Conservation (phyloP, 1,284 basidiomycete species). For the Cutaneotrichosporon sp. region DNA sequence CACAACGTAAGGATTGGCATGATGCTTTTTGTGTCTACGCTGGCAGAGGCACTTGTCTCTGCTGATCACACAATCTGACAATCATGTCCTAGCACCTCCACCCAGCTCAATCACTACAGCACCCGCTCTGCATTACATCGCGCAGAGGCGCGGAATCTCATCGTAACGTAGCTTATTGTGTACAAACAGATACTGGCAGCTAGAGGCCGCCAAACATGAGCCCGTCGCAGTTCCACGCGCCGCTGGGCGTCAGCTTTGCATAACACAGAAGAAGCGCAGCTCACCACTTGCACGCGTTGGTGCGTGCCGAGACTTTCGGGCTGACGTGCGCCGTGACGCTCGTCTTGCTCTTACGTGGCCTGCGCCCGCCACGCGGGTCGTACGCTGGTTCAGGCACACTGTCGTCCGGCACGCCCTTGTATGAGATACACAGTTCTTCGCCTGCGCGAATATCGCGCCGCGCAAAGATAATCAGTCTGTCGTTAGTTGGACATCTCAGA, state of each 20-base stretch:
- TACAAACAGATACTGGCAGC: too few species aligned
- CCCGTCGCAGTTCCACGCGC: not conserved
- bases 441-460: constrained; percentile 57
- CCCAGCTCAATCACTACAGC: too few species aligned
- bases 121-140: too few species aligned
- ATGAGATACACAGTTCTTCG: constrained; percentile 78
- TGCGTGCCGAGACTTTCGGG: constrained; percentile 2
- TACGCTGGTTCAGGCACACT: constrained; percentile 8
- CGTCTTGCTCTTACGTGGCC: constrained; percentile 13
- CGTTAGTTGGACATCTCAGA: not conserved
- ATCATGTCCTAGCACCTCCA: too few species aligned
- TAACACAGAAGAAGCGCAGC: too few species aligned
- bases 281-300: constrained; percentile 5
- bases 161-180: too few species aligned
- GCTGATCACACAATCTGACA: too few species aligned
- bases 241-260: not conserved
- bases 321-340: constrained; percentile 19
- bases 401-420: constrained; percentile 54
- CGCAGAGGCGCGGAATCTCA: too few species aligned
- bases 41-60: too few species aligned
- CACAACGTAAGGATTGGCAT: too few species aligned
- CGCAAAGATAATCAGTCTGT: constrained; percentile 63
- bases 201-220: not conserved
- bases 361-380: not conserved
- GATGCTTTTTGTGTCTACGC: too few species aligned